Evolutionary conservation across 371 early-diverging fungal genomes (phyloP), one percentile per base, ranked within the genome.

Genomic region (Nematocida sp.): DNA sequence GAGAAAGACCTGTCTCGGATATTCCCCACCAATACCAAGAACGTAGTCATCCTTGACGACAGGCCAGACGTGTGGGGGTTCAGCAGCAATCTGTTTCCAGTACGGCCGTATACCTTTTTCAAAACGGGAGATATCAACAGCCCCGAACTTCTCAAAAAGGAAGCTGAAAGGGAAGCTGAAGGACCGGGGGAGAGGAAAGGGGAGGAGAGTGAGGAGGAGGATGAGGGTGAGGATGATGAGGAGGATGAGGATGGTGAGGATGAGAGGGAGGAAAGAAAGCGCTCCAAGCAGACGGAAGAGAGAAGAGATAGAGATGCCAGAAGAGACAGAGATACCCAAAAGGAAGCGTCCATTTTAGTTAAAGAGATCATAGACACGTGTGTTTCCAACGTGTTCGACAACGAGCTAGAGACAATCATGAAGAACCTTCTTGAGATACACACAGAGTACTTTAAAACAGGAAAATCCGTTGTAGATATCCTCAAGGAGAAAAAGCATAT

Each of bases 21-120:
- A 37, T 95, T 97, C 77, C 94, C 96, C 1, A 89, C 89, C 76
- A 92, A 94, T 78, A 88, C 88, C 34, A 91, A 90, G 36, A 95
- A 95, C 92, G 97, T 95, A 0, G 90, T 95, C 1, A 90, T 93
- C 23, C 83, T 98, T 37, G 99, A 98, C 82, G 99, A 98, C 83
- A 87, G 97, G 21, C 89, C 88, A 0, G 97, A 97, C 80, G 91
- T 97, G 0, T 98, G 99, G 99, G 85, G 87, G 34, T 79, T 56
- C 46, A 19, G 55, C 49, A 54, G 58, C 25, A 78, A 80, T 49
- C 38, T 83, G 23, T 41, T 82, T 34, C 76, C 79, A 1, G 55
- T 83, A 19, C 52, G 64, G 46, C 83, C 81, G 15, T 83, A 74
- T 63, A 51, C 43, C 51, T 79, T 67, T 49, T 79, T 67, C 51